phyloP scores from a whole-genome alignment of 257 asterid species.

The Fraxinus americana region DNA sequence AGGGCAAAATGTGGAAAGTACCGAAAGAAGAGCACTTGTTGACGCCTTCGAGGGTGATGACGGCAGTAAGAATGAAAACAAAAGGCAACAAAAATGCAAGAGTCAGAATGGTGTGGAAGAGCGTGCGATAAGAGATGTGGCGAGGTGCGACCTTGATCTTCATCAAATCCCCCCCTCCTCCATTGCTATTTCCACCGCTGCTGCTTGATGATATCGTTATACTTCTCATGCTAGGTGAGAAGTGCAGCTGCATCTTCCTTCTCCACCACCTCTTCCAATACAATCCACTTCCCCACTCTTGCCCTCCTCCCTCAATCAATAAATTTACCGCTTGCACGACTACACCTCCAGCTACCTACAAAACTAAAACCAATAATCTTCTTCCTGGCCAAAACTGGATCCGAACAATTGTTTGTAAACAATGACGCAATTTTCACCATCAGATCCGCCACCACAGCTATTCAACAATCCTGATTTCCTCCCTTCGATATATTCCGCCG shows the following conservation, averaged over 20 bases:
- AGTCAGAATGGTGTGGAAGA: slow-evolving; percentile 48
- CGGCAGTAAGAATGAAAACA: slow-evolving; percentile 56
- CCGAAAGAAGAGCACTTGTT: slow-evolving; percentile 63
- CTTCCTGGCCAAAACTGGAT: slow-evolving; percentile 9
- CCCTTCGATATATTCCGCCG: slow-evolving; percentile 34
- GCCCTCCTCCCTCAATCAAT: slow-evolving; percentile 4
- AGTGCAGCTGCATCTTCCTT: slow-evolving; percentile 65
- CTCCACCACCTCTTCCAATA: slow-evolving; percentile 33
- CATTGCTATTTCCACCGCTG: slow-evolving; percentile 37
- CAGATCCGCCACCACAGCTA: slow-evolving; percentile 51
- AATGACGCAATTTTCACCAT: slow-evolving; percentile 41
- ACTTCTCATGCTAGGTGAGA: slow-evolving; percentile 68
- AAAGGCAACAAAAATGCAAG: slow-evolving; percentile 58
- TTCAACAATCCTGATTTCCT: slow-evolving; percentile 36
- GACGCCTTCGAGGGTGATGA: slow-evolving; percentile 64
- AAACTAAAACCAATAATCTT: slow-evolving; percentile 26
- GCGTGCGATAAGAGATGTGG: slow-evolving; percentile 49
- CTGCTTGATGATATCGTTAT: slow-evolving; percentile 58
- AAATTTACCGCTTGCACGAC: slow-evolving; percentile 34
- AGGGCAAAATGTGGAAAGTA: slow-evolving; percentile 21
- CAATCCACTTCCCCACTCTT: slow-evolving; percentile 9
- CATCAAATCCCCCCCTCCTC: slow-evolving; percentile 47
- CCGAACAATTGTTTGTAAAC: slow-evolving; percentile 33
- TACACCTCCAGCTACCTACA: slow-evolving; percentile 24
- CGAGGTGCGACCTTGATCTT: slow-evolving; percentile 60